Evolutionary conservation across 495 filamentous ascomycete species (phyloP).

Genomic region (Achaetomiella virescens): DNA sequence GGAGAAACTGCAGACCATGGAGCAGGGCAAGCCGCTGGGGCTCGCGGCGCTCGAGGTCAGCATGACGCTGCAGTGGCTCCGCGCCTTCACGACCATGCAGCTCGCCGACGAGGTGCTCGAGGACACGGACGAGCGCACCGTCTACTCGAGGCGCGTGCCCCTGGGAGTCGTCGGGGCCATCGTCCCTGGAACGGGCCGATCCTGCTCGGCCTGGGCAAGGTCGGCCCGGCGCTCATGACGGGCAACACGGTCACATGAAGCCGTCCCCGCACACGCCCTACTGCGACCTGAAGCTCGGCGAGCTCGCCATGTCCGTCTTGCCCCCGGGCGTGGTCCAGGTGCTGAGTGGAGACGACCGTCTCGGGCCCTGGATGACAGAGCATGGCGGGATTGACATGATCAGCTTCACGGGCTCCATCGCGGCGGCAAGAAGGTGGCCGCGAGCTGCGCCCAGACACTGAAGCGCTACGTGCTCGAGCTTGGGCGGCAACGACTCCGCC

Average conservation of each 20-base stretch:
- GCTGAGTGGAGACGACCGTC: slow-evolving; percentile 55
- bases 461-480: slow-evolving; percentile 48
- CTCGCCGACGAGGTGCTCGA: slow-evolving; percentile 22
- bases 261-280: slow-evolving; percentile 59
- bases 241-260: slow-evolving; percentile 60
- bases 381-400: slow-evolving; percentile 59
- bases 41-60: slow-evolving; percentile 25
- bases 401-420: slow-evolving; percentile 58
- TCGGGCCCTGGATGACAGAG: slow-evolving; percentile 52
- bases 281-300: slow-evolving; percentile 56
- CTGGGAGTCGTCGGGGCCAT: slow-evolving; percentile 49
- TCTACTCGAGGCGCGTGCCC: slow-evolving; percentile 24
- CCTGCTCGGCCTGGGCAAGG: slow-evolving; percentile 47
- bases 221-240: slow-evolving; percentile 47
- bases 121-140: slow-evolving; percentile 27
- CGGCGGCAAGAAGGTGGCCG: slow-evolving; percentile 59
- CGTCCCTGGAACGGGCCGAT: slow-evolving; percentile 57
- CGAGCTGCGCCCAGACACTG: slow-evolving; percentile 47
- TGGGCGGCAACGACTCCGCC: slow-evolving; percentile 62
- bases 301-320: slow-evolving; percentile 53
- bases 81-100: background rate
- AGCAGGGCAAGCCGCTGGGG: slow-evolving; percentile 16
- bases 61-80: slow-evolving; percentile 7
- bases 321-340: slow-evolving; percentile 60
- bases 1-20: slow-evolving; percentile 24